phyloP scores from a whole-genome alignment of 1,284 basidiomycete genomes.

The Ganoderma sinense region DNA sequence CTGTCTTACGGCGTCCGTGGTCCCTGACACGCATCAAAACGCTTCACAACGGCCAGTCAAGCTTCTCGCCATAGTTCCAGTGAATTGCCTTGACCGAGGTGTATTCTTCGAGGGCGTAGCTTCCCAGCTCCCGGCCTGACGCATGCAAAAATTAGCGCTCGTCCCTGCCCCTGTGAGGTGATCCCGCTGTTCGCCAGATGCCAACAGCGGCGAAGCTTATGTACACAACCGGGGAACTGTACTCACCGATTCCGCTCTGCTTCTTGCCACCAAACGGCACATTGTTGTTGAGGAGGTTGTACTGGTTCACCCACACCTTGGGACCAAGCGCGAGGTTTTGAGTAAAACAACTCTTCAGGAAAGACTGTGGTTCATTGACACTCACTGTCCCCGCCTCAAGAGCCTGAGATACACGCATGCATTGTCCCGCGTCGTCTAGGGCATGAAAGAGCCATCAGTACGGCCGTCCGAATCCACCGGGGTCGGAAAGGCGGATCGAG shows the following conservation, averaged over 20 bases:
- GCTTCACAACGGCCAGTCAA: slow-evolving; percentile 78
- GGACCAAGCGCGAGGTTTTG: neutral
- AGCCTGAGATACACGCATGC: slow-evolving; percentile 83
- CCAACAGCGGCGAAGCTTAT: slow-evolving; percentile 17
- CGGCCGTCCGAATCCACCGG: neutral
- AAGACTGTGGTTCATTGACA: slow-evolving; percentile 7
- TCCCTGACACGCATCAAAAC: neutral
- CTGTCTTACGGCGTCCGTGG: slow-evolving; percentile 12
- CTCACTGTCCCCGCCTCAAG: slow-evolving; percentile 87
- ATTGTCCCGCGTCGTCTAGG: slow-evolving; percentile 84
- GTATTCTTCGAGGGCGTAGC: slow-evolving; percentile 86
- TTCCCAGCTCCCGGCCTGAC: slow-evolving; percentile 86
- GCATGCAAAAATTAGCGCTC: slow-evolving; percentile 21
- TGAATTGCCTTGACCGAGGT: slow-evolving; percentile 88
- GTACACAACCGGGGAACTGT: slow-evolving; percentile 1
- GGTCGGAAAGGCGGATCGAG: neutral
- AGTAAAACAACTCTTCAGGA: neutral
- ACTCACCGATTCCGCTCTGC: slow-evolving; percentile 72
- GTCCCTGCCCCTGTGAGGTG: slow-evolving; percentile 21
- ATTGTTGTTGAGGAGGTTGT: slow-evolving; percentile 81
- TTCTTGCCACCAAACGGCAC: slow-evolving; percentile 96
- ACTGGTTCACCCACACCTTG: slow-evolving; percentile 91
- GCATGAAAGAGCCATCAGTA: slow-evolving; percentile 4
- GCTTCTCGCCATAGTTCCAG: slow-evolving; percentile 85
- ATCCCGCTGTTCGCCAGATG: slow-evolving; percentile 28